A percentile compares a stretch with the other conserved stretches of the same genome.
Conservation (phyloP, 306 rosid genomes). For the Senna siamea region DNA sequence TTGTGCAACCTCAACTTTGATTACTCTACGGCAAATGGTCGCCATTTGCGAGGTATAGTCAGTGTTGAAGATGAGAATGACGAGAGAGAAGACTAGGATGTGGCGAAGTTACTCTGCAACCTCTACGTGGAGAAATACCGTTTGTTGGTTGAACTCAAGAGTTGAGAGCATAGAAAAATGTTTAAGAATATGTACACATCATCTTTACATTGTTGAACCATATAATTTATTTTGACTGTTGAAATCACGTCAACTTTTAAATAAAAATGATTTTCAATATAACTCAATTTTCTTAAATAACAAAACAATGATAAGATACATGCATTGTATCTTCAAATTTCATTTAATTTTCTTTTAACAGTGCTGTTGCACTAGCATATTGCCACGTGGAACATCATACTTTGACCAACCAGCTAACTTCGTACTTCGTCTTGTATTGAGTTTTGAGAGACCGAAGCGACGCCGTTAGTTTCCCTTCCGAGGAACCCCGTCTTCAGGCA, state of each 20-base stretch:
- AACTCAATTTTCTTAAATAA: too few species aligned
- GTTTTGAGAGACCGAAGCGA: not conserved
- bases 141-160: not conserved
- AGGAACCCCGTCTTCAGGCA: not conserved
- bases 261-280: too few species aligned
- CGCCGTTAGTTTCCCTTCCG: not conserved
- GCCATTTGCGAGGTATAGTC: not conserved
- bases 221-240: too few species aligned
- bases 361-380: not conserved
- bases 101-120: not conserved
- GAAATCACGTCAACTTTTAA: too few species aligned
- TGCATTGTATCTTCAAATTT: too few species aligned
- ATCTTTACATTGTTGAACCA: too few species aligned
- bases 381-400: not conserved
- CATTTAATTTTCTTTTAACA: too few species aligned
- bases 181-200: too few species aligned
- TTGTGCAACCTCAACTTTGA: not conserved
- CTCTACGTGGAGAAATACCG: conserved; percentile 1
- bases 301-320: too few species aligned
- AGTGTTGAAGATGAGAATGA: not conserved
- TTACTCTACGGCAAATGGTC: not conserved
- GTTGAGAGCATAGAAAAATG: too few species aligned
- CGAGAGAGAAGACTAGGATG: not conserved
- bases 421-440: not conserved
- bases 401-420: not conserved